phyloP scores from a whole-genome alignment of 2,329 filamentous ascomycete species.

The Aureobasidium sp. region DNA sequence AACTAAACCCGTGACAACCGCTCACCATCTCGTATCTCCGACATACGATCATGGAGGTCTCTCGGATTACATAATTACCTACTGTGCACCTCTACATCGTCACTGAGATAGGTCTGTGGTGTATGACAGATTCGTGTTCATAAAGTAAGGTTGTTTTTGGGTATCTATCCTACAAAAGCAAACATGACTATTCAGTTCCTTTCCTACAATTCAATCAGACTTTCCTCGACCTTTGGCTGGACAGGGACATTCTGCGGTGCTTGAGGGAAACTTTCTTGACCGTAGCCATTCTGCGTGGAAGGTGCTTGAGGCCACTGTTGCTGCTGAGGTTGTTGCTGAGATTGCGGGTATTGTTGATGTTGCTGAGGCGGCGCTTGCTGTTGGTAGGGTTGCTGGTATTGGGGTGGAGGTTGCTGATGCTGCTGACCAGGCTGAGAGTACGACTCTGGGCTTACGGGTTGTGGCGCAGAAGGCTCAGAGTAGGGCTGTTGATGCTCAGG shows the following conservation, averaged over 20 bases:
- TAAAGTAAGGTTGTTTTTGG: background rate
- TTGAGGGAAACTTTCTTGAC: slow-evolving; percentile 36
- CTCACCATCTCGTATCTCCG: no score
- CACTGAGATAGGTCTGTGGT: no score
- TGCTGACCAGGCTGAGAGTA: slow-evolving; percentile 39
- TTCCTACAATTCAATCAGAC: slow-evolving; percentile 37
- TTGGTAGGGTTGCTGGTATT: slow-evolving; percentile 27
- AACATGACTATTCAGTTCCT: background rate
- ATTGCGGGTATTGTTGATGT: slow-evolving; percentile 30
- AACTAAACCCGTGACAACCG: background rate
- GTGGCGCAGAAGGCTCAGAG: slow-evolving; percentile 15
- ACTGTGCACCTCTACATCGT: no score
- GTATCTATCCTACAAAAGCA: slow-evolving; percentile 11
- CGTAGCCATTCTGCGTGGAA: slow-evolving; percentile 33
- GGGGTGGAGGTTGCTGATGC: slow-evolving; percentile 27
- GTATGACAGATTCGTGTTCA: no score
- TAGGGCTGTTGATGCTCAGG: slow-evolving; percentile 40
- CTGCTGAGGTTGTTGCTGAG: slow-evolving; percentile 24
- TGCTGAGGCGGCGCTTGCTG: slow-evolving; percentile 31
- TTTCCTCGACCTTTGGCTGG: slow-evolving; percentile 35
- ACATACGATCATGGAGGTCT: no score
- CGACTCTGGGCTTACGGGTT: slow-evolving; percentile 16
- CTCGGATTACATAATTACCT: no score
- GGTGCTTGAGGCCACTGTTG: slow-evolving; percentile 39
- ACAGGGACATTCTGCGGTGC: slow-evolving; percentile 35